Evolutionary conservation across 768 basidiomycete species (phyloP), one percentile per base, ranked within the genome.

Genomic region (Panaeolus papilionaceus): DNA sequence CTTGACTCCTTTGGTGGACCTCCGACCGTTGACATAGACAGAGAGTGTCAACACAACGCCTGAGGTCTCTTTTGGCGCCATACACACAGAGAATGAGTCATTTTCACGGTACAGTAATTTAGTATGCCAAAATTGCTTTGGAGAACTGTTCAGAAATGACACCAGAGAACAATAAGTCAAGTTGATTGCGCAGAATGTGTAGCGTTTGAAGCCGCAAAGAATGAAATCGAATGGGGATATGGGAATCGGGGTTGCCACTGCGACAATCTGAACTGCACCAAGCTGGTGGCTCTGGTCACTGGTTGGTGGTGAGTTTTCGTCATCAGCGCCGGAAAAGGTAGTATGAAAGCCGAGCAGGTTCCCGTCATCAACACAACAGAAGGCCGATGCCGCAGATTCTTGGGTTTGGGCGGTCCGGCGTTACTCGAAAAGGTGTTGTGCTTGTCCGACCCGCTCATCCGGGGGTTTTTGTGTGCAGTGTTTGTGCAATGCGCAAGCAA

Each of bases 271-370:
- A 33, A 23, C n/a, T 37, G 54, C 8, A 14, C 54, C 54, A 58
- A 37, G 28, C 54, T 58, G 54, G 26, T 58, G 54, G 54, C 11
- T 26, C n/a, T 23, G 6, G n/a, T n/a, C n/a, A n/a, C n/a, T n/a
- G n/a, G 23, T 23, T 23, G 1, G 23, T 23, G 23, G 20, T 58
- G 28, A 10, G 12, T 8, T 28, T 58, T 37, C 26, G 54, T 28
- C 49, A 51, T 51, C 54, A 33, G 54, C 2, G 54, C 26, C 54
- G 14, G 20, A 58, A 33, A 12, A 58, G 54, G 54, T 12, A 58
- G 54, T 33, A 58, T 58, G 54, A 58, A 58, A 37, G 54, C 33
- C 26, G 33, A 58, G 33, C 54, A 58, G 54, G 12, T 58, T 58
- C 28, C 54, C 28, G 54, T 58, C 54, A 58, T 37, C 54, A 58